Conservation (phyloP, 2,329 filamentous ascomycete genomes). For the Talaromyces amestolkiae region DNA sequence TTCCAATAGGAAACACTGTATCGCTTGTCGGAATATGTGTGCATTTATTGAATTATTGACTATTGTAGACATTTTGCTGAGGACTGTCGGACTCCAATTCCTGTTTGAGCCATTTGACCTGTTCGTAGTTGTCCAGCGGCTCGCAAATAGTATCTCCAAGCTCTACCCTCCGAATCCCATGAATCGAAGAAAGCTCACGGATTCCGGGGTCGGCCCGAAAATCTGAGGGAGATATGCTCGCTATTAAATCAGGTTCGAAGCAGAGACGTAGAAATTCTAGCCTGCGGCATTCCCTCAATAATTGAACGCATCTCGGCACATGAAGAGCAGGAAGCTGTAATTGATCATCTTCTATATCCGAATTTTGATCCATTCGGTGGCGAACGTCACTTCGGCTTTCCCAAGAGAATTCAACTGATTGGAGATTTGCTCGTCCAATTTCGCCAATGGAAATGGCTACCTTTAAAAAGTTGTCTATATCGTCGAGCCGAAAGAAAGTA, state of each 20-base stretch:
- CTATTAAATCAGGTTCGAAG: background rate
- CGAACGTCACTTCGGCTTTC: background rate
- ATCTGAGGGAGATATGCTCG: background rate
- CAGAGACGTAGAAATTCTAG: background rate
- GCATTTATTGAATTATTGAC: background rate
- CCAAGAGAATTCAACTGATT: slow-evolving; percentile 4
- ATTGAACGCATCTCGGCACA: background rate
- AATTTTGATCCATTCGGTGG: background rate
- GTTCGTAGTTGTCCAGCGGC: background rate
- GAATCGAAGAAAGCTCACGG: background rate
- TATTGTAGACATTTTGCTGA: background rate
- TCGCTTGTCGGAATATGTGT: too few species aligned
- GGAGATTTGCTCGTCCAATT: background rate
- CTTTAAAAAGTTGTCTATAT: slow-evolving; percentile 1
- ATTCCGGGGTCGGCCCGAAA: background rate
- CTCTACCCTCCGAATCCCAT: background rate
- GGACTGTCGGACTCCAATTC: background rate
- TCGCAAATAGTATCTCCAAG: background rate
- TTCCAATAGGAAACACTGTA: too few species aligned
- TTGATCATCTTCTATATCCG: background rate
- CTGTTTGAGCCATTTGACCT: background rate
- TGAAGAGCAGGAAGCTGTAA: background rate
- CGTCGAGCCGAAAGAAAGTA: background rate
- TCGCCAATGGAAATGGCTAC: background rate
- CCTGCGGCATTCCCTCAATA: background rate